Base-by-base conservation (phyloP, 2,329 filamentous ascomycete species). In the Cercospora nicotianae region DNA sequence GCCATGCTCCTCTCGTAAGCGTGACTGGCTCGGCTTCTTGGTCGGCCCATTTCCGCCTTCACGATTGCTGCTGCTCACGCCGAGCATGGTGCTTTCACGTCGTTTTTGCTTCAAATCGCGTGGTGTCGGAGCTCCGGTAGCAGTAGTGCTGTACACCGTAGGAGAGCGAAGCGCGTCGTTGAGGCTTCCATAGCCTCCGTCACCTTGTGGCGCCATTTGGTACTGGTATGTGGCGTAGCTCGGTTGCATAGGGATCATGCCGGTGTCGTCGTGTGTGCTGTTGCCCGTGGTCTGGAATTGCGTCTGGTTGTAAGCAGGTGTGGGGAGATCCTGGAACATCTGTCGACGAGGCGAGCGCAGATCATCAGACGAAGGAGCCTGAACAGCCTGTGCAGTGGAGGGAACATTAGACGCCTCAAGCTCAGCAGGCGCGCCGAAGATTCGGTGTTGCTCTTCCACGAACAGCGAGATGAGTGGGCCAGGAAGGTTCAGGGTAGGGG, bases 401-500 rank as follows among this genome's bases (percentile, higher is more conserved):
- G 67, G 60, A 26, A 55, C 58, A 36, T 67, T 36, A 60, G 51
- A 45, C 64, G 55, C 60, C 18, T 57, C 48, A 9, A 58, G 30
- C 48, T 64, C 61, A 28, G 20, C 16, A 20, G 73, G 84, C 72
- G 90, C 88, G 20, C 91, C 90, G 77, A 98, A 99, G 59, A 99
- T 94, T 51, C 86, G 87, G 70, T 91, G 87, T 77, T 93, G 97
- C 75, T 98, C 94, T 71, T 95, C 94, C 67, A 99, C 85, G 79
- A 99, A 95, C 79, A 96, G 87, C 3, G 94, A 93, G 78, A 99
- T 97, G 10, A 99, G 90, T 0, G 94, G 94, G 0, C 93, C 93
- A 0, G 95, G 94, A 53, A 99, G 97, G 79, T 98, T 98, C 64
- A 99, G 86, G 0, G 95, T 98, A 0, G 95, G 95, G 16, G 95